These are phyloP conservation scores for Rhizoclosmatium sp. DNA, from an alignment of 192 early-diverging fungal species.

Conservation along the genomic window DNA sequence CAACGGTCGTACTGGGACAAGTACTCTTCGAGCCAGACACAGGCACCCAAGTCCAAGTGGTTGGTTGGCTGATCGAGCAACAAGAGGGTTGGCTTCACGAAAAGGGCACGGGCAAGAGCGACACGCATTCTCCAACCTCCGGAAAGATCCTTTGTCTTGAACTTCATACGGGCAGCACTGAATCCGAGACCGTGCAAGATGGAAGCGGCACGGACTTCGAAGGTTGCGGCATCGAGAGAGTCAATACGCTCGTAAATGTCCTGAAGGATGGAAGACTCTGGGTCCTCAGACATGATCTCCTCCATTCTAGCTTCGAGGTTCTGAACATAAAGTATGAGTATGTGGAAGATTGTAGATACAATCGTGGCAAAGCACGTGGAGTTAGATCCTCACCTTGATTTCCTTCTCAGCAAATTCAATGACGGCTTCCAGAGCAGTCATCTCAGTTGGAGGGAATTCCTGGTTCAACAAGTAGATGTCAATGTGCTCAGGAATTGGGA, in stretches of 20 bases:
- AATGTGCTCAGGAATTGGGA: conserved; percentile 95
- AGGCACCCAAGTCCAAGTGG: conserved; percentile 91
- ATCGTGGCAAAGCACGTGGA: background rate
- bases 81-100: conserved; percentile 85
- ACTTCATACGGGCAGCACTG: conserved; percentile 83
- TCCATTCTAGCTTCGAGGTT: conserved; percentile 93
- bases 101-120: conserved; percentile 93
- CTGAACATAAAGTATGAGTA: conserved; percentile 34
- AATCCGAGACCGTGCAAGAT: conserved; percentile 97
- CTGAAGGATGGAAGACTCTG: conserved; percentile 87
- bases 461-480: conserved; percentile 96
- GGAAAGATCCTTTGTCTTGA: conserved; percentile 95
- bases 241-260: conserved; percentile 98
- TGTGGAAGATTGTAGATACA: background rate
- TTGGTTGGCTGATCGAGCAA: conserved; percentile 75
- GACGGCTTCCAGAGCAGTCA: conserved; percentile 91
- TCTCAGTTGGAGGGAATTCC: conserved; percentile 94
- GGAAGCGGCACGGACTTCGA: conserved; percentile 90
- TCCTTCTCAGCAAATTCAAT: conserved; percentile 89
- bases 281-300: conserved; percentile 82
- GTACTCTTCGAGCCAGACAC: conserved; percentile 86
- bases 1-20: conserved; percentile 82
- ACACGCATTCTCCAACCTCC: conserved; percentile 99
- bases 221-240: conserved; percentile 88
- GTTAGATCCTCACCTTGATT: conserved; percentile 61